phyloP scores from a whole-genome alignment of 2,329 filamentous ascomycete genomes.

The Clonostachys sp. region DNA sequence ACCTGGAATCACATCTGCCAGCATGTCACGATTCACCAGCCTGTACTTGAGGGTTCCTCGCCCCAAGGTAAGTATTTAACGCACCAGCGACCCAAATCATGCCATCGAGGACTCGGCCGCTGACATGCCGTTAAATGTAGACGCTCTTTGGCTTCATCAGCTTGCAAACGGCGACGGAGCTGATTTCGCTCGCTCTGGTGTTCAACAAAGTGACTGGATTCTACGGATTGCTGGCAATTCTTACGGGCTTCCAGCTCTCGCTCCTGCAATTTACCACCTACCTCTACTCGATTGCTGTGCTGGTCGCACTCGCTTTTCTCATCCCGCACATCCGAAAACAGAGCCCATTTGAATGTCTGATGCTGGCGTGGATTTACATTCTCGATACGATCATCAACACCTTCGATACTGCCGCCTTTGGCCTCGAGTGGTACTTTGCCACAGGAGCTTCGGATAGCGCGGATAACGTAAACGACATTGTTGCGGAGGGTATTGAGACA shows the following conservation, averaged over 20 bases:
- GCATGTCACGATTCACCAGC: conserved; percentile 29
- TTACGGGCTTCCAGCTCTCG: conserved; percentile 82
- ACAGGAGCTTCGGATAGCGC: conserved; percentile 41
- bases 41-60: conserved; percentile 30
- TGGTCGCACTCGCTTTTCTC: conserved; percentile 64
- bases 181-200: conserved; percentile 77
- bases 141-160: conserved; percentile 82
- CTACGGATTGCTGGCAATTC: conserved; percentile 82
- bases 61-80: conserved; percentile 25
- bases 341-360: conserved; percentile 72
- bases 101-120: neutral
- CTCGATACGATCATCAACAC: conserved; percentile 80
- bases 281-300: conserved; percentile 74
- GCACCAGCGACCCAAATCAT: neutral
- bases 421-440: conserved; percentile 79
- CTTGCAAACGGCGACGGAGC: conserved; percentile 78
- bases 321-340: conserved; percentile 77
- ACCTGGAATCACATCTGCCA: neutral
- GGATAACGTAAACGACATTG: conserved; percentile 10
- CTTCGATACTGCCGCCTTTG: conserved; percentile 77
- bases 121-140: conserved; percentile 35
- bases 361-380: conserved; percentile 80
- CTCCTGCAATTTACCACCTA: conserved; percentile 86
- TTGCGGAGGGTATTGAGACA: conserved; percentile 23
- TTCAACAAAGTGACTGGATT: conserved; percentile 92